Conservation (phyloP, 2,329 filamentous ascomycete genomes). For the Graphilbum sp. region DNA sequence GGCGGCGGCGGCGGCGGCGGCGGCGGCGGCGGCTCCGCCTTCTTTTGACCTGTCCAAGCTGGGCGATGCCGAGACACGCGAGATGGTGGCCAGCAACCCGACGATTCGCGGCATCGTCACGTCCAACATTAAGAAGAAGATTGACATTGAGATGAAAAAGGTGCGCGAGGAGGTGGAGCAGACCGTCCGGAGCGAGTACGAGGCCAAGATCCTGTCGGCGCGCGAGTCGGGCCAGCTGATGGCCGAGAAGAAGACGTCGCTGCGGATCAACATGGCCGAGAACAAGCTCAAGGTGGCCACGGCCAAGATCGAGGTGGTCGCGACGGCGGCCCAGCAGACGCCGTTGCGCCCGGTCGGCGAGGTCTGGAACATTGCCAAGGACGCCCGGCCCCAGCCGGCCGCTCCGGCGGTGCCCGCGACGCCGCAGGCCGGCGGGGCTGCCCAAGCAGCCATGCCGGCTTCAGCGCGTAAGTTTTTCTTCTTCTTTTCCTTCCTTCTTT, state of each 20-base stretch:
- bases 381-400: slow-evolving; percentile 31
- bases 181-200: slow-evolving; percentile 28
- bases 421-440: neutral
- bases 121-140: slow-evolving; percentile 52
- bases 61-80: slow-evolving; percentile 37
- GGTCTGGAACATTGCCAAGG: slow-evolving; percentile 72
- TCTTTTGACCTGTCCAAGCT: slow-evolving; percentile 35
- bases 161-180: slow-evolving; percentile 37
- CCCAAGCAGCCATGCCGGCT: too few relatives aligned
- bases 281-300: slow-evolving; percentile 46
- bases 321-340: slow-evolving; percentile 70
- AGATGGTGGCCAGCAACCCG: slow-evolving; percentile 37
- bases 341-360: slow-evolving; percentile 70
- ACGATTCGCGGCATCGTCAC: slow-evolving; percentile 42
- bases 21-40: too few relatives aligned
- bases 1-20: slow-evolving; percentile 2
- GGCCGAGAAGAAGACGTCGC: slow-evolving; percentile 55
- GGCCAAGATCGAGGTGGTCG: slow-evolving; percentile 63
- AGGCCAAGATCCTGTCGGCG: slow-evolving; percentile 35
- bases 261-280: slow-evolving; percentile 66
- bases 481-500: neutral
- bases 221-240: slow-evolving; percentile 52
- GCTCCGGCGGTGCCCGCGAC: slow-evolving; percentile 2
- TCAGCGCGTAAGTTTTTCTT: too few relatives aligned
- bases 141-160: slow-evolving; percentile 47